Conservation (phyloP, 805 yeast species). For the Grigorovia yakushimaensis region DNA sequence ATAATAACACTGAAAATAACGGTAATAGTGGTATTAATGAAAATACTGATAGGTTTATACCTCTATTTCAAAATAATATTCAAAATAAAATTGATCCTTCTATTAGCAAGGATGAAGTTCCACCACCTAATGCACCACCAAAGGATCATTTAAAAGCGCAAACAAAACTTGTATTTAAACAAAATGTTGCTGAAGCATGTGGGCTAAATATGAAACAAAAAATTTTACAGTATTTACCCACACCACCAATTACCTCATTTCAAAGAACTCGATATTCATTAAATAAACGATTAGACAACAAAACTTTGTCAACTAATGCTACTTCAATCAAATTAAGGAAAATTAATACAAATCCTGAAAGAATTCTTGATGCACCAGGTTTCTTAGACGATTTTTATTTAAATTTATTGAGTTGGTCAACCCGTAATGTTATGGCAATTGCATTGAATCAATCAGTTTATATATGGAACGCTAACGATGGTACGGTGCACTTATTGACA, state of each 20-base stretch:
- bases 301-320: background rate
- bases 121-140: conserved; percentile 40
- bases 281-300: conserved; percentile 22
- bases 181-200: conserved; percentile 88
- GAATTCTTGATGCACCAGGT: conserved; percentile 95
- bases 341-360: conserved; percentile 79
- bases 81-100: conserved; percentile 20
- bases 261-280: conserved; percentile 21
- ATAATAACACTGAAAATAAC: background rate
- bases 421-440: conserved; percentile 70
- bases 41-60: conserved; percentile 49
- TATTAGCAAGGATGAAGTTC: conserved; percentile 30
- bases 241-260: conserved; percentile 52
- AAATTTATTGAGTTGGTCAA: conserved; percentile 82
- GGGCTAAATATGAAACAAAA: conserved; percentile 77
- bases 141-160: conserved; percentile 35
- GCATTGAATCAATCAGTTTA: conserved; percentile 79
- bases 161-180: conserved; percentile 45
- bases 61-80: conserved; percentile 42
- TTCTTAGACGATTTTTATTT: conserved; percentile 86
- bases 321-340: conserved; percentile 65
- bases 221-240: conserved; percentile 78
- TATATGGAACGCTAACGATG: conserved; percentile 84
- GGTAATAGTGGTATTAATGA: background rate
- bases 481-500: conserved; percentile 60